These are phyloP conservation scores for Fragaria ananassa DNA, from an alignment of 306 rosid genomes.

Conservation along the genomic window DNA sequence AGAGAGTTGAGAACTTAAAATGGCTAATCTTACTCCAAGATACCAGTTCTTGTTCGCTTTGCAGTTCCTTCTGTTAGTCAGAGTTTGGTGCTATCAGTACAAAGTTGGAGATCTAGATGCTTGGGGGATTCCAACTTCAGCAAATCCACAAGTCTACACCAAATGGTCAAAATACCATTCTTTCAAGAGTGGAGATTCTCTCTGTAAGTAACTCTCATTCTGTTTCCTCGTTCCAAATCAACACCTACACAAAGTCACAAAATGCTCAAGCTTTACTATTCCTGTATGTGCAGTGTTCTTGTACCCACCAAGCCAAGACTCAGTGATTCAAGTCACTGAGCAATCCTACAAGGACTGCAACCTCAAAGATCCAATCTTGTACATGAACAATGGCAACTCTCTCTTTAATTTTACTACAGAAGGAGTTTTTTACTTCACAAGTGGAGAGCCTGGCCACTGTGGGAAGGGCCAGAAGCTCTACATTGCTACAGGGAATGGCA, in stretches of 20 bases:
- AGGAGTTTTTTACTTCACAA: conserved; percentile 74
- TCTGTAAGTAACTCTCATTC: conserved; percentile 52
- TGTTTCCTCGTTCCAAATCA: not conserved
- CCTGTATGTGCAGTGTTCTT: conserved; percentile 57
- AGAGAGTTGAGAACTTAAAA: conserved; percentile 11
- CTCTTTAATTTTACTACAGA: conserved; percentile 64
- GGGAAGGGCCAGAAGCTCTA: conserved; percentile 69
- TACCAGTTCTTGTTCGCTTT: conserved; percentile 17
- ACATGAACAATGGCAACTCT: conserved; percentile 80
- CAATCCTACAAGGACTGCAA: conserved; percentile 65
- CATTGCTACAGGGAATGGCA: conserved; percentile 48
- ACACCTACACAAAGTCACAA: not conserved
- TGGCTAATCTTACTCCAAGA: conserved; percentile 30
- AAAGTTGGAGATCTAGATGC: conserved; percentile 91
- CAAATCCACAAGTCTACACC: conserved; percentile 60
- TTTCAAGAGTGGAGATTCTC: conserved; percentile 75
- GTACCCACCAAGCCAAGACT: conserved; percentile 95
- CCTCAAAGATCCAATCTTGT: conserved; percentile 69
- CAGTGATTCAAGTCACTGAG: conserved; percentile 71
- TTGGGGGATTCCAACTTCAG: conserved; percentile 77
- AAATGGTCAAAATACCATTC: conserved; percentile 70
- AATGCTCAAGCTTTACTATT: not conserved
- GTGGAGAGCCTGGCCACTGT: conserved; percentile 69
- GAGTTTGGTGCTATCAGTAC: conserved; percentile 52
- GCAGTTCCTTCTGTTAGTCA: conserved; percentile 37